Percentiles rank a stretch among this genome's conserved stretches.
Evolutionary conservation across 768 basidiomycete genomes (phyloP).

Genomic region (Tremella yokohamensis): DNA sequence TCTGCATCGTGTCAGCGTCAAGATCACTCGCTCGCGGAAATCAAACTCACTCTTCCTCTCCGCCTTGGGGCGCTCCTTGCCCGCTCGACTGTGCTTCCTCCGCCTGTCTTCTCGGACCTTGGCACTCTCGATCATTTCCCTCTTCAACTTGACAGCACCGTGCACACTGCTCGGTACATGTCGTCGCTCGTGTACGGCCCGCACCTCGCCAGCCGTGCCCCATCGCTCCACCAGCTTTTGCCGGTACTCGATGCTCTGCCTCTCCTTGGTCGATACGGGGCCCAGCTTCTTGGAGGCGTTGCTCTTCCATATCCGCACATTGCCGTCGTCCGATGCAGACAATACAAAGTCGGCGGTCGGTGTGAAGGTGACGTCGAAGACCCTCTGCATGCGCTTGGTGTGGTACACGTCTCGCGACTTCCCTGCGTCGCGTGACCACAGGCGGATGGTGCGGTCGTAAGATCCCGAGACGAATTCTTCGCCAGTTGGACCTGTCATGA

Average conservation of each 20-base stretch:
- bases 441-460: slow-evolving; percentile 88
- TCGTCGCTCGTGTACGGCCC: slow-evolving; percentile 74
- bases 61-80: slow-evolving; percentile 80
- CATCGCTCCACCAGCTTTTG: slow-evolving; percentile 81
- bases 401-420: slow-evolving; percentile 86
- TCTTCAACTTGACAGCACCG: slow-evolving; percentile 79
- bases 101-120: slow-evolving; percentile 91
- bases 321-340: slow-evolving; percentile 89
- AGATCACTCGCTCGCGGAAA: not conserved
- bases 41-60: slow-evolving; percentile 67
- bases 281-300: slow-evolving; percentile 89
- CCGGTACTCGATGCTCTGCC: slow-evolving; percentile 88
- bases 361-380: slow-evolving; percentile 82
- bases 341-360: slow-evolving; percentile 86
- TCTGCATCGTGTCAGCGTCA: slow-evolving; percentile 43
- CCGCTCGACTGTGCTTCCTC: slow-evolving; percentile 79
- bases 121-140: slow-evolving; percentile 83
- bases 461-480: slow-evolving; percentile 92
- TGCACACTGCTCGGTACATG: slow-evolving; percentile 89
- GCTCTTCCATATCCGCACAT: slow-evolving; percentile 92
- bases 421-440: slow-evolving; percentile 86
- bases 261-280: slow-evolving; percentile 80
- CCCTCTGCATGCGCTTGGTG: slow-evolving; percentile 98
- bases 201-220: slow-evolving; percentile 77
- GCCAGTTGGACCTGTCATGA: slow-evolving; percentile 66